phyloP scores from a whole-genome alignment of 805 yeast species.

The Danielia reshetovae region DNA sequence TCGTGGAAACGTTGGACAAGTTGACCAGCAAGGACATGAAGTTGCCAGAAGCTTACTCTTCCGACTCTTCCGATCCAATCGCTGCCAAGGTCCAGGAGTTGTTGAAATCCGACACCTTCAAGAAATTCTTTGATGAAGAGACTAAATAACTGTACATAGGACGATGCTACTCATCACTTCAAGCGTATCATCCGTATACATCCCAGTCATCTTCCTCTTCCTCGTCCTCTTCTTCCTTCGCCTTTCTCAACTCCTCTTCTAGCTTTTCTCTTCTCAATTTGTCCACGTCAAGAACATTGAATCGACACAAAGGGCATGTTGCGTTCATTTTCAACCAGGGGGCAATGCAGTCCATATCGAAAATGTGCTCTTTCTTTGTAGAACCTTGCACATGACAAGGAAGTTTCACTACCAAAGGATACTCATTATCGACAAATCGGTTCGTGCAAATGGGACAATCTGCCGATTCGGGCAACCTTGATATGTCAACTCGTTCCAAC shows the following conservation, averaged over 20 bases:
- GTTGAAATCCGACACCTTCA: conserved; percentile 67
- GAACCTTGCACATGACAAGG: conserved; percentile 51
- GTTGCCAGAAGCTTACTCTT: conserved; percentile 30
- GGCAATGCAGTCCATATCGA: conserved; percentile 85
- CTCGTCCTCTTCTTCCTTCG: conserved; percentile 44
- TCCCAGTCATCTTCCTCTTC: conserved; percentile 62
- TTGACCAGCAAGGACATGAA: conserved; percentile 23
- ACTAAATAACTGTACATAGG: conserved; percentile 8
- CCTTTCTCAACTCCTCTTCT: conserved; percentile 30
- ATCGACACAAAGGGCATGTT: conserved; percentile 86
- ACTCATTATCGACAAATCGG: conserved; percentile 63
- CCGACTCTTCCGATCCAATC: conserved; percentile 41
- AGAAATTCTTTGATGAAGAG: conserved; percentile 41
- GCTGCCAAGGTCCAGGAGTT: conserved; percentile 67
- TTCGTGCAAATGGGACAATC: conserved; percentile 84
- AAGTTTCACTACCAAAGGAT: conserved; percentile 74
- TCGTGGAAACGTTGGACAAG: conserved; percentile 32
- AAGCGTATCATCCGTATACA: conserved; percentile 58
- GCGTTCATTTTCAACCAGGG: conserved; percentile 78
- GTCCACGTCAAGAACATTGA: conserved; percentile 50
- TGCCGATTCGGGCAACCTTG: conserved; percentile 43
- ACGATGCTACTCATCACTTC: too few relatives aligned
- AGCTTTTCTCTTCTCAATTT: conserved; percentile 26
- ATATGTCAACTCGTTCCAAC: conserved; percentile 58
- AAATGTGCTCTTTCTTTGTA: conserved; percentile 51